These are phyloP conservation scores for Claviceps quebecensis DNA, from an alignment of 2,329 filamentous ascomycete species.

Conservation along the genomic window DNA sequence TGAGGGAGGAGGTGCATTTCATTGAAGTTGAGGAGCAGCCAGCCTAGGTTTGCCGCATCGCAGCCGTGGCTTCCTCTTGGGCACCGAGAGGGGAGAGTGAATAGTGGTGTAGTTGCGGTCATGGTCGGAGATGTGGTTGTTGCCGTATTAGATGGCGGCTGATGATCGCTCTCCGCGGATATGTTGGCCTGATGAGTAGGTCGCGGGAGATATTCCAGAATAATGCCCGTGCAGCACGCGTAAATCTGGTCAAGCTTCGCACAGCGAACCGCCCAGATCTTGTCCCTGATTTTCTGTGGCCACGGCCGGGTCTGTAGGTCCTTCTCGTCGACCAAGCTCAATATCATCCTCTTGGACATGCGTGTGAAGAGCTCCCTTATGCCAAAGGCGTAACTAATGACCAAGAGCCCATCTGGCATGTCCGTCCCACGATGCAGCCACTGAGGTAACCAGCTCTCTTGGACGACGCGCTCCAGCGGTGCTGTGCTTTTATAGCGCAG, in stretches of 20 bases:
- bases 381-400: slow-evolving; percentile 41
- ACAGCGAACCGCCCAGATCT: slow-evolving; percentile 31
- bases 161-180: slow-evolving; percentile 7
- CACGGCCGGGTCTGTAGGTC: slow-evolving; percentile 30
- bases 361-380: slow-evolving; percentile 32
- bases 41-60: slow-evolving; percentile 38
- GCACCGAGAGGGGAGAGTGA: slow-evolving; percentile 30
- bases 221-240: slow-evolving; percentile 27
- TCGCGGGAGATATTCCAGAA: slow-evolving; percentile 31
- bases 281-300: slow-evolving; percentile 33
- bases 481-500: slow-evolving; percentile 37
- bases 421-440: slow-evolving; percentile 35
- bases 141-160: slow-evolving; percentile 11
- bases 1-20: slow-evolving; percentile 30
- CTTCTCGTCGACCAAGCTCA: slow-evolving; percentile 29
- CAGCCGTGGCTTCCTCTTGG: slow-evolving; percentile 35
- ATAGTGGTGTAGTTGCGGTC: slow-evolving; percentile 7
- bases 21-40: slow-evolving; percentile 37
- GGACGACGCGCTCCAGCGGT: slow-evolving; percentile 34
- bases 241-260: slow-evolving; percentile 38
- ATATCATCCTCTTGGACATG: slow-evolving; percentile 33
- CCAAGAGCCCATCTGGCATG: slow-evolving; percentile 33
- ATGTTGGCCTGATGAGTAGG: slow-evolving; percentile 12
- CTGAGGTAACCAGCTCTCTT: slow-evolving; percentile 36
- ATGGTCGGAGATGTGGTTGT: slow-evolving; percentile 6